Evolutionary conservation across 495 filamentous ascomycete genomes (phyloP), one percentile per base, ranked within the genome.

Genomic region (Wilcoxina mikolae): DNA sequence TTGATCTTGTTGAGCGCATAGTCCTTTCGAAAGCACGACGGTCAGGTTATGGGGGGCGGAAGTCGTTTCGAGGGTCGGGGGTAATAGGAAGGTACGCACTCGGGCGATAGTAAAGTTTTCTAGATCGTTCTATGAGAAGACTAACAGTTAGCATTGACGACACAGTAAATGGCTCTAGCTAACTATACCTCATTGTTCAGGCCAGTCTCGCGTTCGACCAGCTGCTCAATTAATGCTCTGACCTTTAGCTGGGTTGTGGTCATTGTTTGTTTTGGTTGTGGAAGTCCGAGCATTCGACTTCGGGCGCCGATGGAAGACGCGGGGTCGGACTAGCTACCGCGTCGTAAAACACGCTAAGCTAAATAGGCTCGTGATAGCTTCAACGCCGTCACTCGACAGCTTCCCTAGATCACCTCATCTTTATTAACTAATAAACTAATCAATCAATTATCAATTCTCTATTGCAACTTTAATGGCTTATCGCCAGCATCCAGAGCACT

Each of bases 1-100:
- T 74, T 73, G 33, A 89, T 66, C 35, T 66, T 73, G 12, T 72
- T 74, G 29, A 78, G 64, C 0, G 74, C 70, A n/a, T 73, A 71
- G 17, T 82, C 70, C 62, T 60, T 60, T 56, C 15, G 11, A 28
- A 28, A 11, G 28, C 12, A 28, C 28, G 31, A 27, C 10, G 22
- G 46, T 49, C 46, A 49, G 46, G 46, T 12, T n/a, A n/a, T n/a
- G n/a, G n/a, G n/a, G n/a, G n/a, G n/a, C n/a, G n/a, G n/a, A n/a
- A n/a, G n/a, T n/a, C n/a, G n/a, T n/a, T n/a, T n/a, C n/a, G n/a
- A n/a, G n/a, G 66, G 65, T 68, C 18, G 67, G 55, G 11, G n/a
- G 54, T 27, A 62, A 61, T 22, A 64, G 65, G 43, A 27, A 24
- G 59, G 61, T 3, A 67, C 61, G 69, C 74, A 65, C 44, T 56